Conservation (phyloP, 768 basidiomycete genomes). For the Mycena vitilis region DNA sequence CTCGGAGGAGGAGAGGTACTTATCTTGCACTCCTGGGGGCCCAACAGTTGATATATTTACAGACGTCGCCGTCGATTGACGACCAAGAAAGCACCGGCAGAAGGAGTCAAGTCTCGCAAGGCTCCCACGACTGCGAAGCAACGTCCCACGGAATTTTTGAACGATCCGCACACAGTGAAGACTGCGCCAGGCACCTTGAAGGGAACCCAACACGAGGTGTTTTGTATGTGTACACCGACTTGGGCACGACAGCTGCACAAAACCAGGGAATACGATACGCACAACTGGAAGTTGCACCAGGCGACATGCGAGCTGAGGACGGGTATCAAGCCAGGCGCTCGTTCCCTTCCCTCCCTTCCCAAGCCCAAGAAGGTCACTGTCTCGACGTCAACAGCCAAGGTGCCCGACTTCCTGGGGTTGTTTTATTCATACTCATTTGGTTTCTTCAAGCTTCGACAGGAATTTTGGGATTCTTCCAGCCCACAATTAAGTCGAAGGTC, state of each 20-base stretch:
- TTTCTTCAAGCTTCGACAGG: neutral
- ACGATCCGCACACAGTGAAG: too few species aligned
- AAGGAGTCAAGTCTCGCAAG: too few species aligned
- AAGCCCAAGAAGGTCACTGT: neutral
- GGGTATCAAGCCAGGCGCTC: neutral
- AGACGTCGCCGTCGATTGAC: neutral
- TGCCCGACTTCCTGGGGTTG: neutral
- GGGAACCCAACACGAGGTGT: too few species aligned
- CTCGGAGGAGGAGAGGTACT: constrained; percentile 7
- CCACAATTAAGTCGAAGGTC: neutral
- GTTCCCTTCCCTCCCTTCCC: neutral
- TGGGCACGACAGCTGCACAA: neutral
- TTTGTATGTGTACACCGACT: neutral
- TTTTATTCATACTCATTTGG: neutral
- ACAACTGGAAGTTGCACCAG: constrained; percentile 13
- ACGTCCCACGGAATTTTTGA: too few species aligned
- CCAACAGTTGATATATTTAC: too few species aligned
- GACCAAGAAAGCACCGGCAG: neutral
- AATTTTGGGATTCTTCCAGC: constrained; percentile 2
- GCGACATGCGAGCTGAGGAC: neutral
- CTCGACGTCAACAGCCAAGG: neutral
- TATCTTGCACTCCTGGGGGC: neutral
- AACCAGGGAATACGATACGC: neutral
- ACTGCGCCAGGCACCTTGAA: too few species aligned
- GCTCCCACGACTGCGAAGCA: too few species aligned